These are phyloP conservation scores for Trichoderma orchidacearum DNA, from an alignment of 495 filamentous ascomycete genomes.

Conservation along the genomic window DNA sequence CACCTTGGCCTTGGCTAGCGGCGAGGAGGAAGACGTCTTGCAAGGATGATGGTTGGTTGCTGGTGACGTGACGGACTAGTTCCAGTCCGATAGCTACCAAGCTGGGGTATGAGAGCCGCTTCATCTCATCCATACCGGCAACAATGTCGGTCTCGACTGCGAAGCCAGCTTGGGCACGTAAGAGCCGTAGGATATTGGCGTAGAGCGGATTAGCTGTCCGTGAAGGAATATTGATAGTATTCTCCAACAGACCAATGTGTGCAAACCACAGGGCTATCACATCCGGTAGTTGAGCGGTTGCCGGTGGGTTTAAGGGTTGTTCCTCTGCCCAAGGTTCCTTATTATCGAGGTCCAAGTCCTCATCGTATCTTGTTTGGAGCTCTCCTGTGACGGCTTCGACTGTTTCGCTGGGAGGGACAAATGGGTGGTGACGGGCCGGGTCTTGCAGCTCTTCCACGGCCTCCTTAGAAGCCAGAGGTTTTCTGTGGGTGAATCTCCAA, in stretches of 20 bases:
- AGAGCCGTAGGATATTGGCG: background rate
- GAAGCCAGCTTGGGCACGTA: conserved; percentile 5
- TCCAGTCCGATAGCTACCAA: conserved; percentile 3
- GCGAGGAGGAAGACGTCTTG: background rate
- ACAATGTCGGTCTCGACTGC: background rate
- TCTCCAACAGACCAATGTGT: conserved; percentile 2
- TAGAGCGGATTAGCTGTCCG: background rate
- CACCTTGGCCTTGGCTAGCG: no score
- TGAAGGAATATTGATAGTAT: background rate
- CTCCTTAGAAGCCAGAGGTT: no score
- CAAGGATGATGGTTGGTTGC: background rate
- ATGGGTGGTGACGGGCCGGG: no score
- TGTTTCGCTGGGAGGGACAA: background rate
- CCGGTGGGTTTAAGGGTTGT: no score
- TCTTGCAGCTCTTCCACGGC: no score
- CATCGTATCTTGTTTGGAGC: no score
- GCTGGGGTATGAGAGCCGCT: background rate
- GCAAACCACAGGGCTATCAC: conserved; percentile 5
- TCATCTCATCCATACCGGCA: conserved; percentile 6
- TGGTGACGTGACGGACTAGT: background rate
- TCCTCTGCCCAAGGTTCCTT: no score
- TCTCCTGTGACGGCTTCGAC: no score
- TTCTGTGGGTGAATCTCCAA: no score
- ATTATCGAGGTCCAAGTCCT: no score
- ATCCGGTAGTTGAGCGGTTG: background rate